Conservation (phyloP, 2,329 filamentous ascomycete species). For the Fusarium luffae region DNA sequence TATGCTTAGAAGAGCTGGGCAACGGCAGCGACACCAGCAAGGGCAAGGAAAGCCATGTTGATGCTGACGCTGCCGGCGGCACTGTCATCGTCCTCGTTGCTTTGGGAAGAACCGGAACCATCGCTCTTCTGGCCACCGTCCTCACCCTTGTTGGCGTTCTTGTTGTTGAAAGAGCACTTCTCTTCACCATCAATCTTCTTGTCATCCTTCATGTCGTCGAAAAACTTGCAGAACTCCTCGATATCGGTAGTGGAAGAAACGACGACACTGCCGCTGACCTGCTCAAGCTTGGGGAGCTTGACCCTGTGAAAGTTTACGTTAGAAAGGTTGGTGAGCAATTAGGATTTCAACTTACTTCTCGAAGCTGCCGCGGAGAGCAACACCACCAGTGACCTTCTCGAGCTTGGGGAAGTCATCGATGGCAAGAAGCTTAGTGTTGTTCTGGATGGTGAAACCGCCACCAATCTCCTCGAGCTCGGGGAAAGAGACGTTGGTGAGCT, state of each 20-base stretch:
- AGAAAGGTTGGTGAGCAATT: neutral
- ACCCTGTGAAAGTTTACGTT: constrained; percentile 64
- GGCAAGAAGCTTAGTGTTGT: constrained; percentile 80
- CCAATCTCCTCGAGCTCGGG: constrained; percentile 73
- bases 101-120: constrained; percentile 45
- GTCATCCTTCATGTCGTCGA: constrained; percentile 55
- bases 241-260: constrained; percentile 74
- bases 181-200: constrained; percentile 57
- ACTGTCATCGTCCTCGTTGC: constrained; percentile 50
- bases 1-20: constrained; percentile 63
- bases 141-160: constrained; percentile 62
- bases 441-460: constrained; percentile 86
- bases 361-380: constrained; percentile 89
- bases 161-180: constrained; percentile 63
- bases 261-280: constrained; percentile 78
- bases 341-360: constrained; percentile 70
- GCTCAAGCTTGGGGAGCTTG: constrained; percentile 71
- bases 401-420: constrained; percentile 77
- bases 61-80: constrained; percentile 59
- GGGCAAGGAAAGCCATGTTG: constrained; percentile 60
- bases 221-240: constrained; percentile 63
- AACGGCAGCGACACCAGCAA: constrained; percentile 60
- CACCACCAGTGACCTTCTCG: constrained; percentile 77
- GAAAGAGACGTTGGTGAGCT: constrained; percentile 79
- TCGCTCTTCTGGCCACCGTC: constrained; percentile 45